phyloP scores from a whole-genome alignment of 768 basidiomycete genomes.

The Atractiella rhizophila region DNA sequence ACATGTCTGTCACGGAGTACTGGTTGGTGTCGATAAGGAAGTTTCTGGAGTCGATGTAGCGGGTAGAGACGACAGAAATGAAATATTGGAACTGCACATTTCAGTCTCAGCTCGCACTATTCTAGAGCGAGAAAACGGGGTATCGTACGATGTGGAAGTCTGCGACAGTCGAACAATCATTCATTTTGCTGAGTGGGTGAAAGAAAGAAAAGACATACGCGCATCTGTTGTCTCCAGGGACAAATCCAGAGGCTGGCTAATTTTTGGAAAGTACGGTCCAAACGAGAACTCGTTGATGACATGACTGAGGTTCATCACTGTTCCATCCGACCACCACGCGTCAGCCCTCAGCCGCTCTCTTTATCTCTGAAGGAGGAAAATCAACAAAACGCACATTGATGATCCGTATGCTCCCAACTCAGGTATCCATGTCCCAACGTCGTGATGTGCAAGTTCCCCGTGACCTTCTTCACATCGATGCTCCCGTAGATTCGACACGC shows the following conservation, averaged over 20 bases:
- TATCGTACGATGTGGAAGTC: slow-evolving; percentile 9
- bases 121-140: no score
- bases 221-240: slow-evolving; percentile 49
- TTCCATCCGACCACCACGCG: background rate
- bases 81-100: no score
- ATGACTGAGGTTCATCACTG: slow-evolving; percentile 91
- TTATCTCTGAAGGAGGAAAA: no score
- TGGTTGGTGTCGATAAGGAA: slow-evolving; percentile 46
- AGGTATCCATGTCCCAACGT: slow-evolving; percentile 85
- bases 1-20: slow-evolving; percentile 87
- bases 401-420: slow-evolving; percentile 63
- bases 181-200: background rate
- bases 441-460: slow-evolving; percentile 82
- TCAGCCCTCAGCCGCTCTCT: no score
- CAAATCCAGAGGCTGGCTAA: slow-evolving; percentile 77
- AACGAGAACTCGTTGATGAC: slow-evolving; percentile 93
- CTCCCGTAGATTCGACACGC: slow-evolving; percentile 74
- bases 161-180: background rate
- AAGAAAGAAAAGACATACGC: slow-evolving; percentile 28
- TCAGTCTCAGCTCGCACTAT: no score
- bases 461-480: slow-evolving; percentile 63
- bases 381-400: slow-evolving; percentile 52
- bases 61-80: slow-evolving; percentile 87
- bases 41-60: slow-evolving; percentile 31
- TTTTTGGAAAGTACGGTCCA: slow-evolving; percentile 83